A percentile compares a stretch with the other conserved stretches of the same genome.
These are phyloP conservation scores for Sugiyamaella paludigena DNA, from an alignment of 1,139 yeast genomes.

Conservation along the genomic window DNA sequence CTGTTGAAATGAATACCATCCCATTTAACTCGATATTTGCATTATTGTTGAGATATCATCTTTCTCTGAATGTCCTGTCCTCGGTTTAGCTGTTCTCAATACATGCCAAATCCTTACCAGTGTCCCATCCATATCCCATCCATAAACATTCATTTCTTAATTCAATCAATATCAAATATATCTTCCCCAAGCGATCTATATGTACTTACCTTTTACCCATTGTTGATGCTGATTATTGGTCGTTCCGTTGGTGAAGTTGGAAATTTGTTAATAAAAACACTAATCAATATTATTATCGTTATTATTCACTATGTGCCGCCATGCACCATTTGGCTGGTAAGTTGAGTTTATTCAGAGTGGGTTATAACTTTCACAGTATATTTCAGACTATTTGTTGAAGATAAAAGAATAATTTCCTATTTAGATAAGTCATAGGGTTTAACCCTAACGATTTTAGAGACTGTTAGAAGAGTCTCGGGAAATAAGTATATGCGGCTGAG, in stretches of 20 bases:
- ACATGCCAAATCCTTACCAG: not conserved
- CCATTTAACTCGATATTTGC: too few species aligned
- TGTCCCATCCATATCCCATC: not conserved
- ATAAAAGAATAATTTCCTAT: not conserved
- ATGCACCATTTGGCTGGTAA: conserved; percentile 1
- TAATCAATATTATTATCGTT: conserved; percentile 5
- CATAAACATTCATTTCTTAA: not conserved
- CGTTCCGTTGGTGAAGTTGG: conserved; percentile 15
- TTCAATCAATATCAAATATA: not conserved
- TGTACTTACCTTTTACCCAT: conserved; percentile 72
- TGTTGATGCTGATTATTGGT: conserved; percentile 40
- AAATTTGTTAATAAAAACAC: conserved; percentile 7
- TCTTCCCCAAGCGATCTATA: not conserved
- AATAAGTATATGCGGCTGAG: not conserved
- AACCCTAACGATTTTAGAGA: conserved; percentile 1
- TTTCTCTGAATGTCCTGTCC: too few species aligned
- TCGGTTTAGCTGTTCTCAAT: not conserved
- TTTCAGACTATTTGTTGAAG: not conserved
- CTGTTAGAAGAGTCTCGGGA: not conserved
- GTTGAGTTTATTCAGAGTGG: conserved; percentile 1
- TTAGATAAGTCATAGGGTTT: conserved; percentile 4
- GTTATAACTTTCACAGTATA: conserved; percentile 3
- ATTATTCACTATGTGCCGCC: not conserved
- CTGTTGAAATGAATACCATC: too few species aligned
- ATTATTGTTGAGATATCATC: too few species aligned